These are phyloP conservation scores for Phaeodactylum tricornutum DNA, from an alignment of 108 stramenopile species.

Conservation along the genomic window DNA sequence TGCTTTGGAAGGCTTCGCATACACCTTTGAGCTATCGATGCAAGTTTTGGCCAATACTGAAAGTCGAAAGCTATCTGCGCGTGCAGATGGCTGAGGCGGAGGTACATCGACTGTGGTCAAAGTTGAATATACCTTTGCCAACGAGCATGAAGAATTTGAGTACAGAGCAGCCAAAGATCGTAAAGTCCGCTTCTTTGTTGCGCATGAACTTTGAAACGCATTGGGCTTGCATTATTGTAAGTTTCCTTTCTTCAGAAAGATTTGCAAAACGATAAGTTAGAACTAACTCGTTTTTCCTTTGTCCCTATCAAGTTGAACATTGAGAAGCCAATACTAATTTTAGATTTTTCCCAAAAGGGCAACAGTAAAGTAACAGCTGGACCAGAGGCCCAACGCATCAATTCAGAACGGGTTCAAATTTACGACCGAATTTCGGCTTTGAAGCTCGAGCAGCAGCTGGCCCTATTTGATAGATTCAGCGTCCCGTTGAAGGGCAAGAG, in stretches of 20 bases:
- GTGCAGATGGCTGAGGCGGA: conserved; percentile 23
- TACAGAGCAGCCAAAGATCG: no score
- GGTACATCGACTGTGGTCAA: conserved; percentile 25
- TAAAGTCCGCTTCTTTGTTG: background rate
- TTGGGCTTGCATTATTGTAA: background rate
- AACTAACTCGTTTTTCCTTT: conserved; percentile 7
- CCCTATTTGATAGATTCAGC: conserved; percentile 17
- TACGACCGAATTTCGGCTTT: conserved; percentile 25
- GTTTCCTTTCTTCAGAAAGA: background rate
- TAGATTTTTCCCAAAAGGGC: background rate
- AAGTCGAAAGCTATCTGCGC: conserved; percentile 9
- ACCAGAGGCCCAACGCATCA: conserved; percentile 7
- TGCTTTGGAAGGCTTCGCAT: conserved; percentile 24
- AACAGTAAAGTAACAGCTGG: background rate
- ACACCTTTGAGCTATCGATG: conserved; percentile 31
- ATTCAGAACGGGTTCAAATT: conserved; percentile 31
- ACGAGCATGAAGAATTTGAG: no score
- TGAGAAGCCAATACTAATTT: background rate
- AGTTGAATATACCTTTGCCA: conserved; percentile 2
- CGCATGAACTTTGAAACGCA: background rate
- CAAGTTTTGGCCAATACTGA: conserved; percentile 24
- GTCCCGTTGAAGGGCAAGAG: conserved; percentile 21
- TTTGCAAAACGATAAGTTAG: background rate
- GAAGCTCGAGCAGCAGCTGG: conserved; percentile 1
- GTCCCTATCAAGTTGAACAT: conserved; percentile 2